Base-by-base conservation (phyloP, 805 yeast species). In the Yarrowia keelungensis region DNA sequence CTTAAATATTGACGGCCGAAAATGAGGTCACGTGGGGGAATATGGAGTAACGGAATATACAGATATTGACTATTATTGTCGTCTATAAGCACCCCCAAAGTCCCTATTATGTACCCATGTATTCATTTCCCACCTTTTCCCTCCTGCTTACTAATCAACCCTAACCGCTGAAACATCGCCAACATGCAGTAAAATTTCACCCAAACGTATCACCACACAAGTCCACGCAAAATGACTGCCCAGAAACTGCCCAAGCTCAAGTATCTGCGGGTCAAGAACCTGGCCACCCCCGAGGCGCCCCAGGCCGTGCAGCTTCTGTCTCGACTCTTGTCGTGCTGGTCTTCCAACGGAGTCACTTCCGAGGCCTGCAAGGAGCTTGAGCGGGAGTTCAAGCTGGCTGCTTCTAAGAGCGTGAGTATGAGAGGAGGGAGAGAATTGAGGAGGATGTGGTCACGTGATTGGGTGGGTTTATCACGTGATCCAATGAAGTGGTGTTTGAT, bases 241-340 rank as follows among this genome's bases (percentile, higher is more conserved):
- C 51, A 59, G 65, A 59, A 59, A 16, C 14, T 87, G 38, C 97
- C 96, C 35, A 91, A 92, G 22, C 83, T 91, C 71, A 93, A 92
- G 49, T 83, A 88, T 75, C 82, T 91, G 66, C 85, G 87, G 77
- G 89, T 89, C 69, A 88, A 88, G 87, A 92, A 15, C 81, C 85
- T 4, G 80, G 84, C 39, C 82, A 83, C 64, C 81, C 79, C 71
- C 86, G 83, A 69, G 85, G 90, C 58, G 87, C 89, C 73, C 87
- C 91, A 69, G 92, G 97, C 78, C 78, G 87, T 70, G 92, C 91
- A 69, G 80, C 47, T 89, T 71, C 90, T 93, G 93, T 88, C 95
- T 1, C 88, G 91, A 59, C 83, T 93, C 77, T 81, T 93, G 73
- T 91, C 90, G 82, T 93, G 98, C 81, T 93, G 98, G 98, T 96